Conservation (phyloP, 2,329 filamentous ascomycete species). For the Colletotrichum scovillei region DNA sequence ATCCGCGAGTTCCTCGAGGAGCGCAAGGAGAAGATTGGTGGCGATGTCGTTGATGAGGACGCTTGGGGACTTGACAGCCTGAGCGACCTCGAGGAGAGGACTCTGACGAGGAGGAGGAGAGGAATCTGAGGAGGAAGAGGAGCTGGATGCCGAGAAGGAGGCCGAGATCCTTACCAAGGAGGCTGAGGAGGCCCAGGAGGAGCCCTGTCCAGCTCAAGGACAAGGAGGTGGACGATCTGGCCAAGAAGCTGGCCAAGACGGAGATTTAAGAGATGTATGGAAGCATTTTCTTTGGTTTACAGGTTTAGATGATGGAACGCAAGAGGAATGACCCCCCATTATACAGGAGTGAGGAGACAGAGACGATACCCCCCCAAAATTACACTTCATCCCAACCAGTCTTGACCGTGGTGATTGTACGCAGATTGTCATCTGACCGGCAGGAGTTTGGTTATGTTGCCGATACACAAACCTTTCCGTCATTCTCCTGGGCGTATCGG, state of each 20-base stretch:
- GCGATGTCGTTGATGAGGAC: constrained; percentile 77
- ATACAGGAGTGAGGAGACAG: constrained; percentile 25
- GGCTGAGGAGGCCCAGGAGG: constrained; percentile 77
- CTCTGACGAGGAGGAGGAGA: constrained; percentile 76
- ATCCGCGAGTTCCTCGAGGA: constrained; percentile 79
- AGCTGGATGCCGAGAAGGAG: constrained; percentile 68
- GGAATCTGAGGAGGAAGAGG: constrained; percentile 73
- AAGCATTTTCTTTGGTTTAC: constrained; percentile 27
- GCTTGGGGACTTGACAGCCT: constrained; percentile 88
- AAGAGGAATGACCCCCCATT: constrained; percentile 32
- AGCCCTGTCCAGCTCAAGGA: constrained; percentile 80
- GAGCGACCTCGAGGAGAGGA: constrained; percentile 85
- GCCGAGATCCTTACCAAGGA: constrained; percentile 77
- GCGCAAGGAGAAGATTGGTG: constrained; percentile 79
- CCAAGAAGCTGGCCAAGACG: constrained; percentile 80
- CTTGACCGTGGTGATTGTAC: neutral
- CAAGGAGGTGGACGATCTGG: constrained; percentile 83
- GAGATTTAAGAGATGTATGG: constrained; percentile 54
- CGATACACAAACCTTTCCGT: neutral
- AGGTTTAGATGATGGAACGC: constrained; percentile 35
- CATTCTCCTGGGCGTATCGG: neutral
- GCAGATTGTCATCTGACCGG: neutral
- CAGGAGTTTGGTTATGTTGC: neutral
- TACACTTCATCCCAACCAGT: constrained; percentile 27
- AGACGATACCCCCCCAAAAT: constrained; percentile 37